Base-by-base conservation (phyloP, 2,329 filamentous ascomycete species). In the Penicillium decumbens region DNA sequence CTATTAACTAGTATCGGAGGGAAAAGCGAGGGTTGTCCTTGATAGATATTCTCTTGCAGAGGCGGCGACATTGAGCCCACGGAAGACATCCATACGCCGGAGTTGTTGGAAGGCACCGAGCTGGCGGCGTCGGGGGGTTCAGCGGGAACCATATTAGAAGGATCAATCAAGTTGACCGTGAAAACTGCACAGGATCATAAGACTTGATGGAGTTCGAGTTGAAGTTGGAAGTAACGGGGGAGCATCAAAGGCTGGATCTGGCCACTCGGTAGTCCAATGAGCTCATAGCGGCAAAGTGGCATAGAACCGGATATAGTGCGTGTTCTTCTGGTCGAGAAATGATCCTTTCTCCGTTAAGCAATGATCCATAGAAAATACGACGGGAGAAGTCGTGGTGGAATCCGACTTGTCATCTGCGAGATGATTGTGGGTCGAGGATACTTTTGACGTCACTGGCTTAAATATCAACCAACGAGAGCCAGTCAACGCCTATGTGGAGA, bases 51-150 rank as follows among this genome's bases (percentile, higher is more conserved):
- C 4, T 6, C 25, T 3, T 42, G 25, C 6, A 42, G 28, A 13
- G 20, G 43, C 10, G 50, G 24, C 13, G 20, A 18, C 25, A 47
- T 45, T 7, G 54, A 41, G 27, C 33, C 43, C 10, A 47, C 23
- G 4, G 43, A 45, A 1, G 41, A 37, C 9, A 37, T 8, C 33
- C 33, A 37, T 37, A 37, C 8, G 15, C 47, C 38, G 30, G 42
- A 23, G 23, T 13, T 30, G 15, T 10, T 15, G 29, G 37, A 37
- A 38, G 18, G 20, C 15, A 10, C 15, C 8, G 42, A 37, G 1
- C 15, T 18, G 13, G 27, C 24, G 27, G 45, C 44, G 30, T 40
- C 32, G 15, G 39, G 44, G 13, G 32, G 35, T 1, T n/a, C 29
- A 12, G 37, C 9, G 13, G 7, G 25, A 10, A 41, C 18, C 9